These are phyloP conservation scores for Aureobasidium namibiae DNA, from an alignment of 2,329 filamentous ascomycete species.

Conservation along the genomic window DNA sequence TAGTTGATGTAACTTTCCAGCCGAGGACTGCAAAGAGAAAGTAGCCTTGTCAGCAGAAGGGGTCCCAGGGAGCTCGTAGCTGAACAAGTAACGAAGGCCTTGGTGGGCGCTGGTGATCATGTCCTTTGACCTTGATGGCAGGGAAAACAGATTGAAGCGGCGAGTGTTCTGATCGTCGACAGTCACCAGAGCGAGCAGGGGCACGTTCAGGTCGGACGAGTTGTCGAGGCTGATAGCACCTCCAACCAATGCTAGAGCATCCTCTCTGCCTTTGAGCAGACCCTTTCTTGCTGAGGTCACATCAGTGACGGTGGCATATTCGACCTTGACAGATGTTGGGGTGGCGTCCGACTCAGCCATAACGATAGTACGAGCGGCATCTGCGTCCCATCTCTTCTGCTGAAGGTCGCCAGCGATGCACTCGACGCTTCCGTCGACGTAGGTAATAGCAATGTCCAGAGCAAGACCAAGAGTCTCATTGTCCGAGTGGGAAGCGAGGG, in stretches of 20 bases:
- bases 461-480: background rate
- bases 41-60: constrained; percentile 2
- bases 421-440: constrained; percentile 23
- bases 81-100: constrained; percentile 18
- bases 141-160: constrained; percentile 11
- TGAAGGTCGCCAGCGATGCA: constrained; percentile 24
- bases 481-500: constrained; percentile 16
- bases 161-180: constrained; percentile 12
- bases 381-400: constrained; percentile 18
- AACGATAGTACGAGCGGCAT: background rate
- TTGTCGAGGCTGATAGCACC: constrained; percentile 18
- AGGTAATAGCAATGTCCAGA: constrained; percentile 21
- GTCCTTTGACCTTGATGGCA: constrained; percentile 14
- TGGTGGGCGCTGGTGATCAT: constrained; percentile 11
- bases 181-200: constrained; percentile 27
- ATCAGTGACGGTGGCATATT: constrained; percentile 22
- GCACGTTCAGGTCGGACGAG: constrained; percentile 28
- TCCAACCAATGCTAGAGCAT: constrained; percentile 33
- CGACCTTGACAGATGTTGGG: constrained; percentile 10
- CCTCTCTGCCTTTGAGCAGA: constrained; percentile 36
- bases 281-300: constrained; percentile 34
- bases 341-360: background rate
- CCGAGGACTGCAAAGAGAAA: constrained; percentile 43
- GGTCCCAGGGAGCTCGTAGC: constrained; percentile 17
- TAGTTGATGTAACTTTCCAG: constrained; percentile 57